Evolutionary conservation across 1,284 basidiomycete genomes (phyloP).

Genomic region (Vanrija pseudolonga): DNA sequence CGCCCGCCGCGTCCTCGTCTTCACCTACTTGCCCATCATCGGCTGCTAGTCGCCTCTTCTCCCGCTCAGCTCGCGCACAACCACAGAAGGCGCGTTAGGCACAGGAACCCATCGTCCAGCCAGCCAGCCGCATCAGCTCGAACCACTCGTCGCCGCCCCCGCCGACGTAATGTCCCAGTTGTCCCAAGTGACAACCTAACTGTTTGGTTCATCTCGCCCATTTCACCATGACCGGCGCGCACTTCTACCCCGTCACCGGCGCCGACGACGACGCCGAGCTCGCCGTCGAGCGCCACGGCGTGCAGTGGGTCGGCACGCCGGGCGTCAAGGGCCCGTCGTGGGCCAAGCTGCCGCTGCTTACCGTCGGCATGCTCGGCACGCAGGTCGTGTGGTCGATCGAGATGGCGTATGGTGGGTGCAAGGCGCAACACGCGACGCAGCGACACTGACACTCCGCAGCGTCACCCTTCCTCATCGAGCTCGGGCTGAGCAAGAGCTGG

Average conservation of each 20-base stretch:
- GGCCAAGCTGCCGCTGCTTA: constrained; percentile 66
- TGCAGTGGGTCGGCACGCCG: constrained; percentile 58
- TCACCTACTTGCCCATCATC: no score
- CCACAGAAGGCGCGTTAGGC: no score
- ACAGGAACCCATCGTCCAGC: no score
- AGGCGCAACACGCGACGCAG: background rate
- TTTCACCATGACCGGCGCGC: constrained; percentile 31
- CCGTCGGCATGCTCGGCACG: constrained; percentile 72
- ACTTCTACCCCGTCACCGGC: constrained; percentile 22
- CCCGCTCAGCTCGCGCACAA: no score
- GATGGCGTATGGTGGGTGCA: constrained; percentile 73
- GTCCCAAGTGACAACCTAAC: no score
- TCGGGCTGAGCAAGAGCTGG: constrained; percentile 79
- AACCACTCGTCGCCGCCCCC: no score
- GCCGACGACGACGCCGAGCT: constrained; percentile 30
- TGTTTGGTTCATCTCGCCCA: background rate
- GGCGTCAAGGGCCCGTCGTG: constrained; percentile 60
- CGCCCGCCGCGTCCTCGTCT: no score
- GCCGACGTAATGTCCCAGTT: no score
- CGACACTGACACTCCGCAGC: constrained; percentile 48
- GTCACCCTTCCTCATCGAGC: constrained; percentile 86
- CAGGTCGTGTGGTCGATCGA: constrained; percentile 87
- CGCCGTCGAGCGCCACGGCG: constrained; percentile 33
- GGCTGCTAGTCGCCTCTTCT: no score
- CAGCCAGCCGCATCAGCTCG: no score